Evolutionary conservation across 1,139 yeast species (phyloP), one percentile per base, ranked within the genome.

Genomic region (Lodderomyces elongisporus): DNA sequence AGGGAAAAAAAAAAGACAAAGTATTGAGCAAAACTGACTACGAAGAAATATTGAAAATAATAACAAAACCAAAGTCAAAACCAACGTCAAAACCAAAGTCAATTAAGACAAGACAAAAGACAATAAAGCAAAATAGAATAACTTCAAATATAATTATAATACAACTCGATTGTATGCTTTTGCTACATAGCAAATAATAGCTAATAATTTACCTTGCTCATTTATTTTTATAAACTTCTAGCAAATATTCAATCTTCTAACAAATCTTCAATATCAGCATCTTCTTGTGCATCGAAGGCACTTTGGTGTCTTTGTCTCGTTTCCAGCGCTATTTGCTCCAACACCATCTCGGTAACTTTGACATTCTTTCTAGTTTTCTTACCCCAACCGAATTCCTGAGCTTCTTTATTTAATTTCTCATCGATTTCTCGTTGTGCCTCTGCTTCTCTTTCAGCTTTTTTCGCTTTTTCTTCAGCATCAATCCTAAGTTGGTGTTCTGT

Each of bases 361-460:
- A 74, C 77, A 36, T 53, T 66, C 44, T 66, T 64, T 59, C 88
- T 72, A 7, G 89, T 81, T 50, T 71, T 70, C 53, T 81, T 82
- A 37, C 91, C 91, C 87, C 88, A 82, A 15, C 91, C 89, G 62
- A 82, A 81, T 6, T 68, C 51, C 29, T 63, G 53, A 30, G 77
- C 73, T 46, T 69, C 75, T 14, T 46, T 41, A 33, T 55, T 54
- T 40, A 64, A 51, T 31, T 53, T 55, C 33, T 60, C 60, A 30
- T 50, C 54, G 24, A 46, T 45, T 33, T 55, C 62, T 37, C 54
- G 52, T 34, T 45, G 48, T 36, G 51, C 63, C 30, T 65, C 40
- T 36, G 52, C 52, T 25, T 62, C 66, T 37, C 46, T 52, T 13
- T 63, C 69, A 9, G 57, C 56, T 35, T 54, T 52, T 25, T 63